A percentile compares a stretch with the other conserved stretches of the same genome.
Conservation (phyloP, 495 filamentous ascomycete species). For the Aspergillus saccharolyticus region DNA sequence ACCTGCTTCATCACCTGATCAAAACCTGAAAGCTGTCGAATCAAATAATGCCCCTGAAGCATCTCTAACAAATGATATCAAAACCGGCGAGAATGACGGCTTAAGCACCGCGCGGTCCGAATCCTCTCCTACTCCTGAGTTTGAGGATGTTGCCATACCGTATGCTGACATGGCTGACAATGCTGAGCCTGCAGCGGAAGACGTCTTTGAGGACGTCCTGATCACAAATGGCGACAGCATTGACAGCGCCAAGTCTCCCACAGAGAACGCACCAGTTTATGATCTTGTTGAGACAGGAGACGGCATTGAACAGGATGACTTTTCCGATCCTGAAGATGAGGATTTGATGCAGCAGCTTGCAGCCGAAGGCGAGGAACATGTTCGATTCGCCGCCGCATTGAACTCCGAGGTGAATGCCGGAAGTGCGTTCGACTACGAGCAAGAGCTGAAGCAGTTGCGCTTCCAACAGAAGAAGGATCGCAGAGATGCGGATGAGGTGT, state of each 20-base stretch:
- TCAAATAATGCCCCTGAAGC: not conserved
- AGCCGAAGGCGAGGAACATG: slow-evolving; percentile 86
- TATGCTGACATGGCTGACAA: not conserved
- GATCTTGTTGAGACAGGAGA: slow-evolving; percentile 25
- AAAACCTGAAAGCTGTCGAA: not conserved
- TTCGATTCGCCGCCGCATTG: slow-evolving; percentile 78
- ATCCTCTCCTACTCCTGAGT: slow-evolving; percentile 47
- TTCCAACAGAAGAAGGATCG: slow-evolving; percentile 94
- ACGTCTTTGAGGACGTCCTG: slow-evolving; percentile 6
- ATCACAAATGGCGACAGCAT: not conserved
- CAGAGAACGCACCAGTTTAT: slow-evolving; percentile 10
- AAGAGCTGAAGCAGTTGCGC: slow-evolving; percentile 79
- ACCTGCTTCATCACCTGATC: not conserved
- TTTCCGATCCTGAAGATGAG: slow-evolving; percentile 80
- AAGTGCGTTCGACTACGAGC: slow-evolving; percentile 72
- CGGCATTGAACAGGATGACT: slow-evolving; percentile 52
- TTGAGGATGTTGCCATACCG: slow-evolving; percentile 43
- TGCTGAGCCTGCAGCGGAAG: not conserved
- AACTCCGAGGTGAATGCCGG: slow-evolving; percentile 58
- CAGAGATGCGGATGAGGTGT: slow-evolving; percentile 92
- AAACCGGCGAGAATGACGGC: not conserved
- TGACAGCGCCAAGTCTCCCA: not conserved
- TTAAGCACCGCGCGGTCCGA: slow-evolving; percentile 4
- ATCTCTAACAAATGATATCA: slow-evolving; percentile 7
- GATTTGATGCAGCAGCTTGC: slow-evolving; percentile 80